These are phyloP conservation scores for Penicillium sp. DNA, from an alignment of 2,329 filamentous ascomycete genomes.

Conservation along the genomic window DNA sequence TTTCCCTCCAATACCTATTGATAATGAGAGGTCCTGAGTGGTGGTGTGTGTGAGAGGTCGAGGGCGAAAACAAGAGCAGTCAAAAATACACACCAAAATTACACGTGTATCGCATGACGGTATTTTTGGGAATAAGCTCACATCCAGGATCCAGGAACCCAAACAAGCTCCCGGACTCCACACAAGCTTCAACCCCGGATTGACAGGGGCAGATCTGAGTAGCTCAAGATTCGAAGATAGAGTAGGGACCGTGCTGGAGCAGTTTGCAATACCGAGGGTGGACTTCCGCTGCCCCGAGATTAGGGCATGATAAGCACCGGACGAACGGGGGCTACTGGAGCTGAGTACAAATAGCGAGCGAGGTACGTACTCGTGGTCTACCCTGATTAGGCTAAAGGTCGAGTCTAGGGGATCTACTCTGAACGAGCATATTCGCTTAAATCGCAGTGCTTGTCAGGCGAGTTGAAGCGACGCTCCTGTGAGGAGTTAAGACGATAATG, in stretches of 20 bases:
- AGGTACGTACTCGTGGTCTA: neutral
- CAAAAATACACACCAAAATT: conserved; percentile 17
- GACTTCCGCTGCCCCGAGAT: conserved; percentile 23
- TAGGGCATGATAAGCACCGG: conserved; percentile 14
- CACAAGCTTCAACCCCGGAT: conserved; percentile 29
- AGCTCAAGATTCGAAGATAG: conserved; percentile 16
- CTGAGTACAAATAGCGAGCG: neutral
- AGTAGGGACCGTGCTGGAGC: conserved; percentile 22
- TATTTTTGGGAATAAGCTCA: conserved; percentile 11
- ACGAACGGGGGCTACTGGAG: conserved; percentile 13
- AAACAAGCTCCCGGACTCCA: conserved; percentile 18
- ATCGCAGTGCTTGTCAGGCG: neutral
- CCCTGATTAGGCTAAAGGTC: neutral
- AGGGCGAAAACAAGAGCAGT: neutral
- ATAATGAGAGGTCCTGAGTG: neutral
- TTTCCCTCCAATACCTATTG: too few relatives aligned
- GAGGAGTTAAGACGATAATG: too few relatives aligned
- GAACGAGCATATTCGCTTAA: neutral
- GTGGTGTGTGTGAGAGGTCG: too few relatives aligned
- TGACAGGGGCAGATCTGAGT: conserved; percentile 6
- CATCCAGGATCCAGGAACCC: conserved; percentile 1
- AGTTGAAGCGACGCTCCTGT: neutral
- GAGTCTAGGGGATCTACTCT: neutral
- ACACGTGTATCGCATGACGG: neutral
- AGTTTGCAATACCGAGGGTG: conserved; percentile 8